These are phyloP conservation scores for Ocimum tenuiflorum DNA, from an alignment of 257 asterid species.

Conservation along the genomic window DNA sequence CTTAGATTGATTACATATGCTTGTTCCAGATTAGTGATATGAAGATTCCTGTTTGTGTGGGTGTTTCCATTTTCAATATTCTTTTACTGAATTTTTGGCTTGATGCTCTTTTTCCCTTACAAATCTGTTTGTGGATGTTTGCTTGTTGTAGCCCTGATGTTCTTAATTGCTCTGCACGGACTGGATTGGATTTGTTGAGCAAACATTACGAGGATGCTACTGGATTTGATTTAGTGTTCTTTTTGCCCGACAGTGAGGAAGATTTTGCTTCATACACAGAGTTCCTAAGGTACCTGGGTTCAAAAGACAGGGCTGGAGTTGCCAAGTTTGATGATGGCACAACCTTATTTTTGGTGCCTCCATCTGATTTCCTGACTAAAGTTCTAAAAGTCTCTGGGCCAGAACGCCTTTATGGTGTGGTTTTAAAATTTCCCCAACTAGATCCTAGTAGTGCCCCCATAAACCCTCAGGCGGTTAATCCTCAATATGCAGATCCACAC, in stretches of 20 bases:
- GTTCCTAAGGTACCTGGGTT: slow-evolving; percentile 72
- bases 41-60: not conserved
- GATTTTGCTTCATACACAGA: slow-evolving; percentile 93
- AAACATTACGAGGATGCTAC: slow-evolving; percentile 82
- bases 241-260: slow-evolving; percentile 84
- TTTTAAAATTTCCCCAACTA: slow-evolving; percentile 61
- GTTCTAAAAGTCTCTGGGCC: slow-evolving; percentile 84
- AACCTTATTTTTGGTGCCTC: slow-evolving; percentile 91
- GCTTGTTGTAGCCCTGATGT: slow-evolving; percentile 63
- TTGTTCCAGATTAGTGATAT: slow-evolving; percentile 5
- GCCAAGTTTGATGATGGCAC: slow-evolving; percentile 92
- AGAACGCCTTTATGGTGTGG: slow-evolving; percentile 91
- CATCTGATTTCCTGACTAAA: slow-evolving; percentile 67
- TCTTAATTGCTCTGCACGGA: slow-evolving; percentile 83
- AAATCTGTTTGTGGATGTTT: not conserved
- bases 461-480: slow-evolving; percentile 31
- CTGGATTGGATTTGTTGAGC: slow-evolving; percentile 81
- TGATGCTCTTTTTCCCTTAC: slow-evolving; percentile 1
- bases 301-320: slow-evolving; percentile 90
- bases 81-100: not conserved
- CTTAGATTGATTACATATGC: not conserved
- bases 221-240: slow-evolving; percentile 74
- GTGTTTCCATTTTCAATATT: not conserved
- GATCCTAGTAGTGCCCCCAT: slow-evolving; percentile 29
- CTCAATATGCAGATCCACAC: slow-evolving; percentile 41